Percentiles rank a stretch among this genome's conserved stretches.
phyloP scores from a whole-genome alignment of 257 asterid genomes.

The Prunella vulgaris region DNA sequence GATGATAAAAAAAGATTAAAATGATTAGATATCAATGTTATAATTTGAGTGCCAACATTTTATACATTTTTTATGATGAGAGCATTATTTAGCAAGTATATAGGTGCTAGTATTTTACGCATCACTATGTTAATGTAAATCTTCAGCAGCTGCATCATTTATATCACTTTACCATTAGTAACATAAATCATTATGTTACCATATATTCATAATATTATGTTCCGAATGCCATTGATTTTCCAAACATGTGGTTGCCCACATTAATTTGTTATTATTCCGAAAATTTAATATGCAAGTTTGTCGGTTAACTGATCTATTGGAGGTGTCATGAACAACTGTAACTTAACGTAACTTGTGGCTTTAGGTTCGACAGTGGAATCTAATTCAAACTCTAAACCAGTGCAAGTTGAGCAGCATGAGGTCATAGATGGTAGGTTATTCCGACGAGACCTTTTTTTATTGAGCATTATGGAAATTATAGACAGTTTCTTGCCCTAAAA shows the following conservation, averaged over 20 bases:
- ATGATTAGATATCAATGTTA: background rate
- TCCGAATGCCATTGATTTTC: background rate
- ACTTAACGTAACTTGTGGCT: slow-evolving; percentile 12
- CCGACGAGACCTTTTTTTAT: background rate
- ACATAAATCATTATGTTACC: background rate
- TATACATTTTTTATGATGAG: background rate
- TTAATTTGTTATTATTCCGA: background rate
- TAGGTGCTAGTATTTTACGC: background rate
- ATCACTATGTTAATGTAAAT: background rate
- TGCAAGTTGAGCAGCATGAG: slow-evolving; percentile 28
- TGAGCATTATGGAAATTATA: background rate
- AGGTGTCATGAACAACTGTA: background rate
- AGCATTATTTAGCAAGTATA: background rate
- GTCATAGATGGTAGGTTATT: slow-evolving; percentile 32
- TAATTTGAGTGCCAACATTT: background rate
- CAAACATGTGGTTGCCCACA: background rate
- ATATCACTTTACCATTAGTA: background rate
- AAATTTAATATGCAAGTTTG: background rate
- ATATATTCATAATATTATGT: background rate
- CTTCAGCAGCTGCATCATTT: background rate
- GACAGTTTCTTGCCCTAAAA: background rate
- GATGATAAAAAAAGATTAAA: background rate
- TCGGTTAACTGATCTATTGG: background rate
- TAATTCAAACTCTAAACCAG: slow-evolving; percentile 16
- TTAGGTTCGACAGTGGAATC: slow-evolving; percentile 20